Conservation (phyloP, 768 basidiomycete species). For the Flagelloscypha sp. region DNA sequence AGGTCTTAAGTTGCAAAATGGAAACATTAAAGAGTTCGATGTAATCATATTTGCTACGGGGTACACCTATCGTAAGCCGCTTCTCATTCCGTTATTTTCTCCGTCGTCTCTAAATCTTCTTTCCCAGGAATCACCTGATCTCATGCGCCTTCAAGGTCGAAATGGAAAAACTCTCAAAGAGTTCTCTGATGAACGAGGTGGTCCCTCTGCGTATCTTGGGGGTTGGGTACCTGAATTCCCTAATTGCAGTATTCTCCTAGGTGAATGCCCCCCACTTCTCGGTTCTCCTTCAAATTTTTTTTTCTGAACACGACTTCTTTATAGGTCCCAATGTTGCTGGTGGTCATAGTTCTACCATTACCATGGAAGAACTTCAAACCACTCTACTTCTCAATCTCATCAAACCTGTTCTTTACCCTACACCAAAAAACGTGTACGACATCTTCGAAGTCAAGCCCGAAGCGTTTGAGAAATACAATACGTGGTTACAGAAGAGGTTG, state of each 20-base stretch:
- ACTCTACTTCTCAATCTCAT: slow-evolving; percentile 40
- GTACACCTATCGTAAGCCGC: slow-evolving; percentile 39
- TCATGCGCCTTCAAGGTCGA: slow-evolving; percentile 35
- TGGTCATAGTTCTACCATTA: slow-evolving; percentile 52
- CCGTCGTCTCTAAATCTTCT: too few relatives aligned
- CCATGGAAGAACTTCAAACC: slow-evolving; percentile 51
- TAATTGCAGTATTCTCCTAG: slow-evolving; percentile 41
- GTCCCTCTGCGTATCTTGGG: slow-evolving; percentile 46
- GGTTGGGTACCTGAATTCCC: slow-evolving; percentile 48
- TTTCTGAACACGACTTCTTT: slow-evolving; percentile 1
- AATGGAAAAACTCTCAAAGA: slow-evolving; percentile 33
- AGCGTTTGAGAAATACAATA: slow-evolving; percentile 42
- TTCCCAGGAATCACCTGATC: slow-evolving; percentile 26
- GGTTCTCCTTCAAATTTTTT: not conserved
- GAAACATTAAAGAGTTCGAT: slow-evolving; percentile 41
- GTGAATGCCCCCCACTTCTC: slow-evolving; percentile 18
- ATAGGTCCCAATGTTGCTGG: slow-evolving; percentile 49
- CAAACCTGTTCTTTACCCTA: slow-evolving; percentile 40
- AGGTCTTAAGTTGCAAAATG: slow-evolving; percentile 41
- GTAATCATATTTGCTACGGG: slow-evolving; percentile 52
- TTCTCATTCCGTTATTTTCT: too few relatives aligned
- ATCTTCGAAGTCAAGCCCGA: slow-evolving; percentile 41
- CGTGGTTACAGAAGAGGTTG: slow-evolving; percentile 41
- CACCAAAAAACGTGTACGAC: slow-evolving; percentile 39
- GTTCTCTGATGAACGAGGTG: slow-evolving; percentile 41